These are phyloP conservation scores for Pythium graminicola DNA, from an alignment of 352 stramenopile species.

Conservation along the genomic window DNA sequence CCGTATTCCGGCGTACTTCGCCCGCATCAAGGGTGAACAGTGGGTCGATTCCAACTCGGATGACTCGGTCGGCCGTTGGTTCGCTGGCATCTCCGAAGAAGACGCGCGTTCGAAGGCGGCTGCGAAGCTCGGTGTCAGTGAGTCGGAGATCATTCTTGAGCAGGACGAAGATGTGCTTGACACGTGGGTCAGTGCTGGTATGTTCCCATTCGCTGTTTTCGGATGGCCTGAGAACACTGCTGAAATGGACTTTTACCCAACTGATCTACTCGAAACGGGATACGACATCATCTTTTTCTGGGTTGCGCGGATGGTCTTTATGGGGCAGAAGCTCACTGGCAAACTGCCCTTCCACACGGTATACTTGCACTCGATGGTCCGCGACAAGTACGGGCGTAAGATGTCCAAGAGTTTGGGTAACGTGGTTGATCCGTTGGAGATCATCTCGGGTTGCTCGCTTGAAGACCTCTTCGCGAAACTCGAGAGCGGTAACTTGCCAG, in stretches of 20 bases:
- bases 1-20: conserved; percentile 98
- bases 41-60: conserved; percentile 74
- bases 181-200: conserved; percentile 97
- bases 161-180: conserved; percentile 99
- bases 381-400: conserved; percentile 97
- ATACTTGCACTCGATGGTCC: conserved; percentile 97
- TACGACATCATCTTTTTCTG: conserved; percentile 99
- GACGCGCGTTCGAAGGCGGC: conserved; percentile 88
- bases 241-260: conserved; percentile 94
- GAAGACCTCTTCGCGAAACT: conserved; percentile 94
- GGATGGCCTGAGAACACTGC: conserved; percentile 61
- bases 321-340: conserved; percentile 95
- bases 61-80: conserved; percentile 52
- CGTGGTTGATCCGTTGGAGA: conserved; percentile 96
- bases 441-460: conserved; percentile 96
- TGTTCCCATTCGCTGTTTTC: conserved; percentile 94
- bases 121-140: conserved; percentile 46
- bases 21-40: conserved; percentile 78
- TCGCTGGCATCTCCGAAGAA: conserved; percentile 69
- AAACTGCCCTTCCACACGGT: conserved; percentile 96
- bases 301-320: conserved; percentile 96
- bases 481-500: conserved; percentile 94
- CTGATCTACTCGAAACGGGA: conserved; percentile 97
- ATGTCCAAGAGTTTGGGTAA: conserved; percentile 99
- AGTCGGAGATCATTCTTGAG: conserved; percentile 78